These are phyloP conservation scores for Apiospora rasikravindrae DNA, from an alignment of 2,329 filamentous ascomycete species.

Conservation along the genomic window DNA sequence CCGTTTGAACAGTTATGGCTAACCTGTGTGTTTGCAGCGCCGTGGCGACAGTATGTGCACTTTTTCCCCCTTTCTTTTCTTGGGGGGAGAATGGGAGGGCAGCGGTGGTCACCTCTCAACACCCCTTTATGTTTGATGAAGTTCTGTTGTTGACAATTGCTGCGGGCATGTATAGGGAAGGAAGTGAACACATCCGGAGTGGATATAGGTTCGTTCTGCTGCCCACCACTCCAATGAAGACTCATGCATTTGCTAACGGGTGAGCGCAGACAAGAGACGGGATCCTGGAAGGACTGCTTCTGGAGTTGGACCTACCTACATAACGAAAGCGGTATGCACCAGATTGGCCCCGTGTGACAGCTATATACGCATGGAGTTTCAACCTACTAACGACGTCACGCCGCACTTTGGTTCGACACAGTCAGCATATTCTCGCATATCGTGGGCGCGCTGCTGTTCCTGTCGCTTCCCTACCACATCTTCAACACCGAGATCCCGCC, in stretches of 20 bases:
- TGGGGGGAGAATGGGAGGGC: too few relatives aligned
- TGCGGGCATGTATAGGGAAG: constrained; percentile 22
- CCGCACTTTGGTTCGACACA: too few relatives aligned
- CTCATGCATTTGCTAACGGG: not conserved
- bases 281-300: constrained; percentile 31
- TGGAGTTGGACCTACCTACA: constrained; percentile 40
- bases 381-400: too few relatives aligned
- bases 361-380: too few relatives aligned
- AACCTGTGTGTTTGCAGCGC: constrained; percentile 24
- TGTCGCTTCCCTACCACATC: constrained; percentile 42
- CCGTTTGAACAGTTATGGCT: not conserved
- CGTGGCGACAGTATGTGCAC: constrained; percentile 31
- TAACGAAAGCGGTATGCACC: constrained; percentile 42
- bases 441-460: constrained; percentile 47
- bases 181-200: constrained; percentile 31
- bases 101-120: too few relatives aligned
- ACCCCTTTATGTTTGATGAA: too few relatives aligned
- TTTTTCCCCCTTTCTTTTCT: not conserved
- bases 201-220: constrained; percentile 27
- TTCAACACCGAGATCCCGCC: constrained; percentile 43
- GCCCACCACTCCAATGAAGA: not conserved
- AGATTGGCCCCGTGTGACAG: too few relatives aligned
- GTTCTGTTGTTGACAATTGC: constrained; percentile 12
- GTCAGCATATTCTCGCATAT: constrained; percentile 55
- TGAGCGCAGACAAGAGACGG: constrained; percentile 13